phyloP scores from a whole-genome alignment of 768 basidiomycete genomes.

The Imleria badia region DNA sequence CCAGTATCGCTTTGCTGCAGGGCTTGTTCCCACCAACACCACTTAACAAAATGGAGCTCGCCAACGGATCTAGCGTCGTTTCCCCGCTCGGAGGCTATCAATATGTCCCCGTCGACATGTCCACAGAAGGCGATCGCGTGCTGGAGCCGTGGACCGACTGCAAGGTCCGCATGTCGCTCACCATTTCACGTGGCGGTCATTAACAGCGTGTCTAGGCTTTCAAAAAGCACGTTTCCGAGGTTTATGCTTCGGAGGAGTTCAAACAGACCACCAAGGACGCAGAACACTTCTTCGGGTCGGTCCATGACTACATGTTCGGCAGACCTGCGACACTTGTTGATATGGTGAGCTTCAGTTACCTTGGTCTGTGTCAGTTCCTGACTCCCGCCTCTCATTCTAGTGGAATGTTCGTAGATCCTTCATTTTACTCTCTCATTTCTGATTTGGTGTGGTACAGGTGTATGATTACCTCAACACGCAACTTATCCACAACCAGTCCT shows the following conservation, averaged over 20 bases:
- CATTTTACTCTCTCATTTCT: constrained; percentile 4
- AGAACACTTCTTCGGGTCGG: constrained; percentile 57
- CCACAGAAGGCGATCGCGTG: constrained; percentile 59
- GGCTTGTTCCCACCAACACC: constrained; percentile 79
- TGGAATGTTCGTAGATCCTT: constrained; percentile 61
- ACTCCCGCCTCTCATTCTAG: constrained; percentile 37
- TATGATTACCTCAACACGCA: constrained; percentile 80
- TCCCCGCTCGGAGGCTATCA: constrained; percentile 85
- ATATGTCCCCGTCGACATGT: constrained; percentile 76
- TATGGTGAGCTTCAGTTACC: constrained; percentile 45
- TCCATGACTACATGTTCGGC: constrained; percentile 71
- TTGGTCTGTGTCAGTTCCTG: constrained; percentile 1
- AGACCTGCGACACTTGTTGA: constrained; percentile 62
- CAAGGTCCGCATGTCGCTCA: constrained; percentile 38
- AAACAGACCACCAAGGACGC: constrained; percentile 55
- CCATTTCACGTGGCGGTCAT: constrained; percentile 39
- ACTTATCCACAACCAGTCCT: constrained; percentile 78
- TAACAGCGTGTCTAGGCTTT: constrained; percentile 46
- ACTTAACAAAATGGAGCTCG: constrained; percentile 67
- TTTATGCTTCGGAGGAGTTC: constrained; percentile 66
- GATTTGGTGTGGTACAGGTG: constrained; percentile 42
- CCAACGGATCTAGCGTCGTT: constrained; percentile 69
- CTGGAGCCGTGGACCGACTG: constrained; percentile 77
- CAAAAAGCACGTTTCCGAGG: constrained; percentile 59
- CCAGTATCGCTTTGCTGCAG: constrained; percentile 77